Base-by-base conservation (phyloP, 805 yeast species). In the Wickerhamiella occidentalis region DNA sequence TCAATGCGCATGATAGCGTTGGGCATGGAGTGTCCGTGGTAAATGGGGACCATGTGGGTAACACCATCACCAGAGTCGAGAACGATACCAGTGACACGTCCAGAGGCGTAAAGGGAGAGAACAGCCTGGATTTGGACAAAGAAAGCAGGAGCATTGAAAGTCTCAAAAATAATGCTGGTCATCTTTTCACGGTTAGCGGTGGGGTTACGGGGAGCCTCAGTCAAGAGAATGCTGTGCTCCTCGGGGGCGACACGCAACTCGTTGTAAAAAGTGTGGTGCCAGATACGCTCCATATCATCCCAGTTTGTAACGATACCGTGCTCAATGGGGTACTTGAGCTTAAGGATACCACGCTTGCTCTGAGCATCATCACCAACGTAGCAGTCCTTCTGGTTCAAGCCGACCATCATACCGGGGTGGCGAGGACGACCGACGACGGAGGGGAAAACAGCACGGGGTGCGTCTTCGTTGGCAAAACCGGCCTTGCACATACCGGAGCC, bases 401-500 rank as follows among this genome's bases (percentile, higher is more conserved):
- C 98, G 64, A 90, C 97, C 96, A 88, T 88, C 79, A 87, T 88
- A 82, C 97, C 97, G 74, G 92, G 97, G 73, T 92, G 98, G 81
- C 95, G 88, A 78, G 98, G 97, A 78, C 98, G 92, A 77, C 98
- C 98, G 59, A 90, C 98, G 68, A 92, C 90, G 56, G 97, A 92
- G 68, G 98, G 98, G 90, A 92, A 92, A 63, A 92, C 98, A 66
- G 98, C 97, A 74, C 96, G 85, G 70, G 98, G 98, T 59, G 97
- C 97, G 77, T 92, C 98, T 70, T 92, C 97, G 78, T 98, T 98
- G 80, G 98, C 97, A 71, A 88, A 92, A 75, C 98, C 98, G 90
- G 98, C 98, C 73, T 92, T 92, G 82, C 98, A 92, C 97, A 92
- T 92, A 80, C 98, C 98, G 69, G 98, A 92, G 78, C 98, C 98